Evolutionary conservation across 202 grass and related monocot species (phyloP).

Genomic region (Elaeis oleifera): DNA sequence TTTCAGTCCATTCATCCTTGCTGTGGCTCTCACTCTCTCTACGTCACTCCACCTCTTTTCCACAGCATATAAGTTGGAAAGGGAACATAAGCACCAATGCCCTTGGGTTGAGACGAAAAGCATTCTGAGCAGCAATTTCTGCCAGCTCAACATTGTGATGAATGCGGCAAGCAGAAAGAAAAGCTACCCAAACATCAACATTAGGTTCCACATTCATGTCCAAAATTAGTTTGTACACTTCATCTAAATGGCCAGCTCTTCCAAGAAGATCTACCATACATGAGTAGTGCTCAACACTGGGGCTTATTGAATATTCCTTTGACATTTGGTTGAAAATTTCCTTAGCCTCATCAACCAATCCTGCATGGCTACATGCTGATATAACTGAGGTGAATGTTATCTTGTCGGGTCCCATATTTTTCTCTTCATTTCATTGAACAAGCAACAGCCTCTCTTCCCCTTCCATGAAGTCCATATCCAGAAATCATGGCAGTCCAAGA

Average conservation of each 20-base stretch:
- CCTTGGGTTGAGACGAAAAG: constrained; percentile 34
- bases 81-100: constrained; percentile 37
- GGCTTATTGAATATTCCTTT: constrained; percentile 18
- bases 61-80: constrained; percentile 42
- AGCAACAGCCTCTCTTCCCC: constrained; percentile 21
- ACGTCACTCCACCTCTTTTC: constrained; percentile 48
- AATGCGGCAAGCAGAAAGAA: constrained; percentile 58
- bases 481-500: constrained; percentile 56
- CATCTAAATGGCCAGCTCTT: constrained; percentile 39
- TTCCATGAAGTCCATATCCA: constrained; percentile 47
- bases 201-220: constrained; percentile 24
- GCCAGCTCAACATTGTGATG: constrained; percentile 46
- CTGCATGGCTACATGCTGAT: constrained; percentile 49
- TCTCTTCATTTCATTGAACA: constrained; percentile 38
- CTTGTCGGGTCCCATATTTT: constrained; percentile 34
- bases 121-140: constrained; percentile 32
- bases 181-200: constrained; percentile 34
- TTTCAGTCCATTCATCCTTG: constrained; percentile 24
- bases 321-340: constrained; percentile 40
- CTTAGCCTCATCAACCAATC: constrained; percentile 46
- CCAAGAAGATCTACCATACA: constrained; percentile 59
- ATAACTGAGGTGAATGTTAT: constrained; percentile 43
- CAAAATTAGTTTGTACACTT: constrained; percentile 44
- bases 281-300: constrained; percentile 34
- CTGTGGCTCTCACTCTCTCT: constrained; percentile 29